These are phyloP conservation scores for Exophiala oligosperma DNA, from an alignment of 2,329 filamentous ascomycete species.

Conservation along the genomic window DNA sequence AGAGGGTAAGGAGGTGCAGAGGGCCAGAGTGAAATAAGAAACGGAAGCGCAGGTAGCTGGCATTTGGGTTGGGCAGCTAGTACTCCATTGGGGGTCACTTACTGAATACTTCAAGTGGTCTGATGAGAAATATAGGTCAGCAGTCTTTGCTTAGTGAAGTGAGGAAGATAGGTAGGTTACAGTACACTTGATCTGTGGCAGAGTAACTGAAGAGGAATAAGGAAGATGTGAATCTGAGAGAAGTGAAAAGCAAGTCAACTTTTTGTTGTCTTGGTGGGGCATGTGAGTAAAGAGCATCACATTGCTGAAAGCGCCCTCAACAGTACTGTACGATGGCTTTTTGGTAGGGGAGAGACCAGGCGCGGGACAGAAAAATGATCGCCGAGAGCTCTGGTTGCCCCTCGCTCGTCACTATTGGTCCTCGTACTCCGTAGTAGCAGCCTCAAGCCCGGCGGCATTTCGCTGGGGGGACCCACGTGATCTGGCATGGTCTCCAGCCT, in stretches of 20 bases:
- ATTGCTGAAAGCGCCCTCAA: constrained; percentile 14
- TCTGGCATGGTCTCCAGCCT: not conserved
- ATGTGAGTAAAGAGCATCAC: constrained; percentile 8
- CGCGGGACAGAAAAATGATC: not conserved
- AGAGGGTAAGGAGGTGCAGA: not conserved
- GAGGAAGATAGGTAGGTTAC: constrained; percentile 1
- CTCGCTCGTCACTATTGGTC: not conserved
- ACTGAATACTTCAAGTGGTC: constrained; percentile 17
- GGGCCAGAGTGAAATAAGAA: not conserved
- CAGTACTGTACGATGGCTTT: not conserved
- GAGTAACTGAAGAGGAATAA: constrained; percentile 1
- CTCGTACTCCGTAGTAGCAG: too few species aligned
- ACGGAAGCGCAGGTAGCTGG: not conserved
- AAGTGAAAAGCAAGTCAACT: constrained; percentile 13
- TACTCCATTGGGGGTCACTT: constrained; percentile 7
- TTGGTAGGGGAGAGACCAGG: not conserved
- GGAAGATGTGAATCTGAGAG: constrained; percentile 6
- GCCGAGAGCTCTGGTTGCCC: not conserved
- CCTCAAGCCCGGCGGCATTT: not conserved
- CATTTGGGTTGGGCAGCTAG: not conserved
- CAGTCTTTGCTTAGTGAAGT: constrained; percentile 17
- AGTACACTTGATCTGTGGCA: not conserved
- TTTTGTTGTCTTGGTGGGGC: constrained; percentile 28
- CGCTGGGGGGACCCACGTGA: not conserved
- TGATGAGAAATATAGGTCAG: constrained; percentile 19